Percentiles rank a stretch among this genome's conserved stretches.
Evolutionary conservation across 139 green algal genomes (phyloP).

Genomic region (Asterochloris sp.): DNA sequence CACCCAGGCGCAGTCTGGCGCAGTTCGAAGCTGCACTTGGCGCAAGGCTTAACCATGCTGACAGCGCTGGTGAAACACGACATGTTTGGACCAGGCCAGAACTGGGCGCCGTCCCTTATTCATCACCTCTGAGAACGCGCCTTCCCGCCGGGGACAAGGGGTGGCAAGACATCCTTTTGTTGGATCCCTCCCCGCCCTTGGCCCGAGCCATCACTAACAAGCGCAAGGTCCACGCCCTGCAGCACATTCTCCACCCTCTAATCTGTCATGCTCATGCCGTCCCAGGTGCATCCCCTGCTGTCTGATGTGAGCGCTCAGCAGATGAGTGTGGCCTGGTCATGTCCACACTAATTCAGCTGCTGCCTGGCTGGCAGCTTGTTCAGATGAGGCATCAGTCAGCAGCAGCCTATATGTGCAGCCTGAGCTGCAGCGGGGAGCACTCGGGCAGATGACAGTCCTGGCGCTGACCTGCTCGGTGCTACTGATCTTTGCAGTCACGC

Average conservation of each 20-base stretch:
- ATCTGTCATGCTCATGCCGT: not conserved
- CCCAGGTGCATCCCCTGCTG: not conserved
- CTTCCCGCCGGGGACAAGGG: constrained; percentile 83
- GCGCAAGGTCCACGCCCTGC: constrained; percentile 60
- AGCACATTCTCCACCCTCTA: not conserved
- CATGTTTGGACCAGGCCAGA: not conserved
- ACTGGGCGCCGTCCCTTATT: not conserved
- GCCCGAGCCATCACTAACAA: constrained; percentile 75
- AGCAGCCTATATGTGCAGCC: too few relatives aligned
- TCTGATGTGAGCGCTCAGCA: too few relatives aligned
- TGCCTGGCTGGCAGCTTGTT: not conserved
- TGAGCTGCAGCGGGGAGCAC: not conserved
- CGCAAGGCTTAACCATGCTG: too few relatives aligned
- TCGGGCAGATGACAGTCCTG: not conserved
- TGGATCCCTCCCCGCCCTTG: constrained; percentile 52
- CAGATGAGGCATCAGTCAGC: not conserved
- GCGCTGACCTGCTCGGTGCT: constrained; percentile 23
- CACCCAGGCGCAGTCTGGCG: too few relatives aligned
- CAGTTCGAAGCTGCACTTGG: too few relatives aligned
- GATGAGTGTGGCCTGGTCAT: not conserved
- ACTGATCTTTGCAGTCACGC: constrained; percentile 56
- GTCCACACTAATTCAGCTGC: not conserved
- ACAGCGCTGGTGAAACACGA: too few relatives aligned
- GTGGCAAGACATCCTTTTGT: constrained; percentile 86
- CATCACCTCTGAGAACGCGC: constrained; percentile 53